phyloP scores from a whole-genome alignment of 2,329 filamentous ascomycete species.

The Trichophyton schoenleinii region DNA sequence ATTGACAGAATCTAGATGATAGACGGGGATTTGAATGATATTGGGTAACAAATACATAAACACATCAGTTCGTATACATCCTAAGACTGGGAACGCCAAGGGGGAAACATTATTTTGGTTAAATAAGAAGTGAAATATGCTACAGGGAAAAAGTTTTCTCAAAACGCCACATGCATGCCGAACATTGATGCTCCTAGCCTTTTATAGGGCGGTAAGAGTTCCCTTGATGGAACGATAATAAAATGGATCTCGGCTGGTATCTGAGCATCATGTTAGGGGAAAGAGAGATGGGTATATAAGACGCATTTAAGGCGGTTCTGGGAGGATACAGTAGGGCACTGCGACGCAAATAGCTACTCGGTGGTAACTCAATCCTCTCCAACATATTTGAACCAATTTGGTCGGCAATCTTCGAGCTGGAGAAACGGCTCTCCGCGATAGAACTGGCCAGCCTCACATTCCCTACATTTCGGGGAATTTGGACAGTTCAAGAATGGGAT shows the following conservation, averaged over 20 bases:
- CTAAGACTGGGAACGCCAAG: neutral
- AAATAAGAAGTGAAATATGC: neutral
- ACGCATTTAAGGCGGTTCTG: neutral
- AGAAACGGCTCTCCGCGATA: slow-evolving; percentile 81
- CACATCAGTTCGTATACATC: neutral
- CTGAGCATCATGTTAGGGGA: neutral
- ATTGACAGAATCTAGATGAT: neutral
- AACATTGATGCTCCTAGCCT: neutral
- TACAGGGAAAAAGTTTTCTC: neutral
- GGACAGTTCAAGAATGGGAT: slow-evolving; percentile 98
- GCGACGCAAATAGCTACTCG: neutral
- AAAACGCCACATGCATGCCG: neutral
- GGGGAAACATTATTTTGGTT: neutral
- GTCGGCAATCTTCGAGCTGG: slow-evolving; percentile 81
- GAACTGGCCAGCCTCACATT: slow-evolving; percentile 73
- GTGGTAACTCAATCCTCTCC: slow-evolving; percentile 49
- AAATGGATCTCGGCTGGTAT: neutral
- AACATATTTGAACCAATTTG: slow-evolving; percentile 94
- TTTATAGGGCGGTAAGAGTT: neutral
- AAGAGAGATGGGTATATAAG: neutral
- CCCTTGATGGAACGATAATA: neutral
- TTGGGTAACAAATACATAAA: neutral
- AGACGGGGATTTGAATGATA: neutral
- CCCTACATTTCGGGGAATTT: slow-evolving; percentile 84
- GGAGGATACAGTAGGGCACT: neutral